phyloP scores from a whole-genome alignment of 148 eudicot species.

The Bassia scoparia region DNA sequence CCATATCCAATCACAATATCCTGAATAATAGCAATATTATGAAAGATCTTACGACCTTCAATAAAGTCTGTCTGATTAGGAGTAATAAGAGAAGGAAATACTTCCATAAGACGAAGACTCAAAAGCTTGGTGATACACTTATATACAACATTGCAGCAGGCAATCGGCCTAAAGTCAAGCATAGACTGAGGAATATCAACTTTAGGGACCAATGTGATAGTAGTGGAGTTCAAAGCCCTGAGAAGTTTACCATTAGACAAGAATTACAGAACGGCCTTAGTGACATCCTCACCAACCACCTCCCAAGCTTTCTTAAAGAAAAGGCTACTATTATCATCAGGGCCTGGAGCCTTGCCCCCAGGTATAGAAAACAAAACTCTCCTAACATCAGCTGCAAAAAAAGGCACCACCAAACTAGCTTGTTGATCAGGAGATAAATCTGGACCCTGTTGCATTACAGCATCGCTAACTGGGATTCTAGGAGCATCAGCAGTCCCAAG shows the following conservation, averaged over 20 bases:
- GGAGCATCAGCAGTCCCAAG: background rate
- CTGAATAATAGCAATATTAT: too few relatives aligned
- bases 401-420: fast-evolving
- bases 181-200: too few relatives aligned
- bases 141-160: too few relatives aligned
- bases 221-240: background rate
- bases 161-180: too few relatives aligned
- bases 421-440: background rate
- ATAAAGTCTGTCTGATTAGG: too few relatives aligned
- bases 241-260: background rate
- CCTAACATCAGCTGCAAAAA: background rate
- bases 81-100: too few relatives aligned
- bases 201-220: too few relatives aligned
- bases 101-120: too few relatives aligned
- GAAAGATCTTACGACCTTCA: too few relatives aligned
- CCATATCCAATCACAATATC: too few relatives aligned
- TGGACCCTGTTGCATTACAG: background rate
- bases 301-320: background rate
- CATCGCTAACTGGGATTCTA: background rate
- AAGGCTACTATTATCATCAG: background rate
- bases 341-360: background rate
- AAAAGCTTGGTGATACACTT: too few relatives aligned
- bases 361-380: background rate
- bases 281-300: background rate
- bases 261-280: background rate